Evolutionary conservation across 78 protist genomes (phyloP).

Genomic region (Dictyostelium brefeldianum): DNA sequence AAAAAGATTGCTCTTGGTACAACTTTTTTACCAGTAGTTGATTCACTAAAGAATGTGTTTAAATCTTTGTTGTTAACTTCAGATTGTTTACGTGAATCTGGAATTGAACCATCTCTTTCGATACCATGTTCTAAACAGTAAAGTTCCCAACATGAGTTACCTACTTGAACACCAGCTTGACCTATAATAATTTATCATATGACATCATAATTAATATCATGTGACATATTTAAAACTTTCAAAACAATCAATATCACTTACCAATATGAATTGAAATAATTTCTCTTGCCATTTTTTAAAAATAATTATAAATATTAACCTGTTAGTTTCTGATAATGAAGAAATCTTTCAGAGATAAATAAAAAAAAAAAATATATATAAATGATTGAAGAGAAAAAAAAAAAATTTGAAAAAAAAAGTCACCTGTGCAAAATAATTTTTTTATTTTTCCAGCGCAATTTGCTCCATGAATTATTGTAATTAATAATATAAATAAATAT

Average conservation of each 20-base stretch:
- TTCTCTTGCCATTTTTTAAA: conserved; percentile 22
- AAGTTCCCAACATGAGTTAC: conserved; percentile 98
- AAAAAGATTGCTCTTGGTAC: conserved; percentile 97
- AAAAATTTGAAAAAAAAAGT: background rate
- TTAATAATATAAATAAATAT: too few species aligned
- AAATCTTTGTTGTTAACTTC: conserved; percentile 74
- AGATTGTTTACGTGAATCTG: conserved; percentile 5
- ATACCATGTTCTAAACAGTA: conserved; percentile 98
- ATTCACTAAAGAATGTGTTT: conserved; percentile 91
- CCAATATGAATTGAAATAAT: conserved; percentile 84
- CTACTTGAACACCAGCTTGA: conserved; percentile 97
- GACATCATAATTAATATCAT: too few species aligned
- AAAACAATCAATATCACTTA: too few species aligned
- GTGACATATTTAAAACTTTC: too few species aligned
- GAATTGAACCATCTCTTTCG: conserved; percentile 86
- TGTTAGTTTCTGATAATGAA: conserved; percentile 20
- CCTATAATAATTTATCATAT: too few species aligned
- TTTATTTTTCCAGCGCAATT: too few species aligned
- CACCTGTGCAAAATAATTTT: too few species aligned
- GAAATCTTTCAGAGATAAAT: background rate
- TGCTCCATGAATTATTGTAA: too few species aligned
- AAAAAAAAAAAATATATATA: background rate
- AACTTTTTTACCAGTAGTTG: conserved; percentile 91
- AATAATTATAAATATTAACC: background rate
- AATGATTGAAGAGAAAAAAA: background rate